Conservation (phyloP, 1,139 yeast species). For the Candida pseudoviswanathii region DNA sequence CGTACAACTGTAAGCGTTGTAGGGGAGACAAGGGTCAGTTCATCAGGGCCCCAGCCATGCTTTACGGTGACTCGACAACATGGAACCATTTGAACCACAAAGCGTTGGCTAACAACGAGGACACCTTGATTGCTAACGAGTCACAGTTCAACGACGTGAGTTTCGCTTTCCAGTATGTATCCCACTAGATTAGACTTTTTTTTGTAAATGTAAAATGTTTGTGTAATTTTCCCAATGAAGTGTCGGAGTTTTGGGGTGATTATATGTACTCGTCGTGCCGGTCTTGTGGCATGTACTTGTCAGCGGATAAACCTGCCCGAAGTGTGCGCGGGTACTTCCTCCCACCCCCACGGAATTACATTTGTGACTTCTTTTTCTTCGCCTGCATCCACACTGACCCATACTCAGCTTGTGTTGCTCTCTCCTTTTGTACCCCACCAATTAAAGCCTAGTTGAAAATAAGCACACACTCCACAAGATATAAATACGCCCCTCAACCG, state of each 20-base stretch:
- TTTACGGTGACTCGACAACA: constrained; percentile 96
- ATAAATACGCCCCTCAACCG: background rate
- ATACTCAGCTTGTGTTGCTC: background rate
- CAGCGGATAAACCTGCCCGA: background rate
- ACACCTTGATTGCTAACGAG: constrained; percentile 75
- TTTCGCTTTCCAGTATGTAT: constrained; percentile 90
- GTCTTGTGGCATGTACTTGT: background rate
- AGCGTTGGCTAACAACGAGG: constrained; percentile 68
- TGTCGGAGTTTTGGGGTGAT: background rate
- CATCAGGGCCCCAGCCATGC: constrained; percentile 77
- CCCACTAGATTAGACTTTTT: constrained; percentile 48
- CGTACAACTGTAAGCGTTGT: constrained; percentile 88
- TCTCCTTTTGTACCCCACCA: constrained; percentile 5
- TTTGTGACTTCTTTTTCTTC: background rate
- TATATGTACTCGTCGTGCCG: too few relatives aligned
- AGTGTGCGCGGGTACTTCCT: background rate
- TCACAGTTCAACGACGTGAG: constrained; percentile 67
- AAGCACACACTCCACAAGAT: background rate
- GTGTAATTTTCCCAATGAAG: background rate
- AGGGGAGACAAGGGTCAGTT: constrained; percentile 55
- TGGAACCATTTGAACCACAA: constrained; percentile 88
- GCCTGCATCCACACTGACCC: background rate
- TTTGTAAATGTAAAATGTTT: background rate
- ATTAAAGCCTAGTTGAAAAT: background rate
- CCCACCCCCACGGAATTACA: background rate